phyloP scores from a whole-genome alignment of 2,329 filamentous ascomycete genomes.

The Lomentospora prolificans region DNA sequence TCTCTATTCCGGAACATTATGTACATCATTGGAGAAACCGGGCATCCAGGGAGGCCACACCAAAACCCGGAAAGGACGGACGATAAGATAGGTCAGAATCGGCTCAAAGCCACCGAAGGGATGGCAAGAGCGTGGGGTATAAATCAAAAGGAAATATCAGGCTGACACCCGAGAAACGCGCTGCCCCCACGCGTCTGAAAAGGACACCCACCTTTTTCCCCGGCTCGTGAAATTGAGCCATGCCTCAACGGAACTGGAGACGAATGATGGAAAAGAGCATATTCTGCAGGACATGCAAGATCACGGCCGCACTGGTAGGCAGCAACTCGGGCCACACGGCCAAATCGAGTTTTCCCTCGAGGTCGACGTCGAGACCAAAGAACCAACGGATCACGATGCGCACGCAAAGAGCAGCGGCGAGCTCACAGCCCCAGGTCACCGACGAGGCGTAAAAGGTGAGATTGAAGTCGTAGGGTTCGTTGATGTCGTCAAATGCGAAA shows the following conservation, averaged over 20 bases:
- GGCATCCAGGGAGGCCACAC: neutral
- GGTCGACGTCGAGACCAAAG: conserved; percentile 52
- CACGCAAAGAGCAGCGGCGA: conserved; percentile 50
- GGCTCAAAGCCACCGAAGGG: conserved; percentile 1
- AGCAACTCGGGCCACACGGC: conserved; percentile 58
- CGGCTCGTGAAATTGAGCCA: neutral
- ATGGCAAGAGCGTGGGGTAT: no score
- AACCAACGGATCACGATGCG: conserved; percentile 46
- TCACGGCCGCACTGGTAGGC: conserved; percentile 55
- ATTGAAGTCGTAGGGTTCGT: conserved; percentile 47
- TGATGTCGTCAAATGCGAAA: conserved; percentile 48
- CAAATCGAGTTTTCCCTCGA: conserved; percentile 55
- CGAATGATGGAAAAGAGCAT: conserved; percentile 63
- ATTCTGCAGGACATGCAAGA: conserved; percentile 60
- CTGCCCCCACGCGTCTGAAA: neutral
- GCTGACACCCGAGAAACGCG: neutral
- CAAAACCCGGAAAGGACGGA: neutral
- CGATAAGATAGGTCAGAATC: conserved; percentile 8
- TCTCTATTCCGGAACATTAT: neutral
- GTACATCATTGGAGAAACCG: neutral
- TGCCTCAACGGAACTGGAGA: conserved; percentile 40
- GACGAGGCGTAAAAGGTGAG: conserved; percentile 54
- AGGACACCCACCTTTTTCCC: neutral
- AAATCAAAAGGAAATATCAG: neutral
- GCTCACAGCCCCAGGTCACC: conserved; percentile 59